These are phyloP conservation scores for Amaranthus cruentus DNA, from an alignment of 148 eudicot genomes.

Conservation along the genomic window DNA sequence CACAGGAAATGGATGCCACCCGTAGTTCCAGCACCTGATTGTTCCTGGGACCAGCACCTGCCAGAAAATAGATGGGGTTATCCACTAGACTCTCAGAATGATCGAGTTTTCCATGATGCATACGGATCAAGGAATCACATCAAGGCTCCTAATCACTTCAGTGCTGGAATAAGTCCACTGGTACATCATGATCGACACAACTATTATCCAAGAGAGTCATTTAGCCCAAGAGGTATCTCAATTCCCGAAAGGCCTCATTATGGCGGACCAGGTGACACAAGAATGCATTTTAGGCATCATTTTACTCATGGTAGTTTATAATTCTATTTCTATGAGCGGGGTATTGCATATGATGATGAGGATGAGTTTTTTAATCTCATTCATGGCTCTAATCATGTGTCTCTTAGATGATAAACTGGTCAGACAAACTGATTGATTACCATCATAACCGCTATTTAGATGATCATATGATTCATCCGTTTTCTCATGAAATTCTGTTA, in stretches of 20 bases:
- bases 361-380: conserved; percentile 4
- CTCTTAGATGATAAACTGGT: not conserved
- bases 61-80: conserved; percentile 6
- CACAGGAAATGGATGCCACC: conserved; percentile 26
- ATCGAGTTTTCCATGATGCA: conserved; percentile 17
- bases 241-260: conserved; percentile 27
- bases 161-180: conserved; percentile 23
- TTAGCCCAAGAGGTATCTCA: conserved; percentile 31
- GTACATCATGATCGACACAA: conserved; percentile 8
- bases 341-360: not conserved
- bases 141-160: conserved; percentile 16
- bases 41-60: conserved; percentile 2
- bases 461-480: not conserved
- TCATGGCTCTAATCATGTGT: not conserved
- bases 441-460: not conserved
- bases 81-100: conserved; percentile 9
- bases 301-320: conserved; percentile 20
- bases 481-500: no score
- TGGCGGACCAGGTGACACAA: conserved; percentile 12
- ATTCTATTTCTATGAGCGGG: not conserved
- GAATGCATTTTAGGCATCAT: conserved; percentile 23
- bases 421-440: not conserved
- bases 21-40: conserved; percentile 20
- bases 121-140: conserved; percentile 9
- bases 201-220: conserved; percentile 18